A percentile compares a stretch with the other conserved stretches of the same genome.
Evolutionary conservation across 495 filamentous ascomycete genomes (phyloP).

Genomic region (Darksidea phi): DNA sequence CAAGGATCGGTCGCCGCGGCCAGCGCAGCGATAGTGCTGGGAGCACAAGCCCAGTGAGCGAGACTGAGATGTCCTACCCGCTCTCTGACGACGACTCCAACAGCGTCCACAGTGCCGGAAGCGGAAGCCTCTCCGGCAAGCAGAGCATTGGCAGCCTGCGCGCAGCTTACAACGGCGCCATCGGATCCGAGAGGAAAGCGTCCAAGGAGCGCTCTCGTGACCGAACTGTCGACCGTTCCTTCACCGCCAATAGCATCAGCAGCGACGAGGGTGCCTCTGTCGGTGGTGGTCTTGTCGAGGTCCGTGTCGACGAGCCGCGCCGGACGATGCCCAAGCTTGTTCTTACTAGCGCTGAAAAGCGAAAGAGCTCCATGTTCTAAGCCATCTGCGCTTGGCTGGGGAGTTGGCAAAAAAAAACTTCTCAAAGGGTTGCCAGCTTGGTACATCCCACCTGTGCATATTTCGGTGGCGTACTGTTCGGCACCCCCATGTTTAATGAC

Average conservation of each 20-base stretch:
- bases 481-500: slow-evolving; percentile 27
- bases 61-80: slow-evolving; percentile 75
- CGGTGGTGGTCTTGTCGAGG: slow-evolving; percentile 55
- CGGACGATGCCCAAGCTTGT: slow-evolving; percentile 85
- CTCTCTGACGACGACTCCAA: slow-evolving; percentile 75
- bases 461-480: slow-evolving; percentile 12
- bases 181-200: slow-evolving; percentile 76
- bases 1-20: slow-evolving; percentile 79
- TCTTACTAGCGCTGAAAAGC: slow-evolving; percentile 85
- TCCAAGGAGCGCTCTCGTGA: slow-evolving; percentile 51
- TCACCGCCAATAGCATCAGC: slow-evolving; percentile 62
- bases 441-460: slow-evolving; percentile 28
- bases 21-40: slow-evolving; percentile 64
- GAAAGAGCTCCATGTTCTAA: slow-evolving; percentile 69
- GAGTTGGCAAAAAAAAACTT: slow-evolving; percentile 5
- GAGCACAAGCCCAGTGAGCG: slow-evolving; percentile 85
- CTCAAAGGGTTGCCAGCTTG: slow-evolving; percentile 21
- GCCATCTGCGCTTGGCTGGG: slow-evolving; percentile 10
- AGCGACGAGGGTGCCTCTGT: slow-evolving; percentile 58
- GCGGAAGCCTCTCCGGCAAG: slow-evolving; percentile 75
- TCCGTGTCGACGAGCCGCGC: slow-evolving; percentile 52
- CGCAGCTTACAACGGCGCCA: slow-evolving; percentile 75
- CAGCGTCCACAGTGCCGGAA: slow-evolving; percentile 73
- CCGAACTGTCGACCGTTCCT: slow-evolving; percentile 52
- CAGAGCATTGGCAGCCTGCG: slow-evolving; percentile 77